Evolutionary conservation across 2,329 filamentous ascomycete species (phyloP).

Genomic region (Kalaharituber pfeilii): DNA sequence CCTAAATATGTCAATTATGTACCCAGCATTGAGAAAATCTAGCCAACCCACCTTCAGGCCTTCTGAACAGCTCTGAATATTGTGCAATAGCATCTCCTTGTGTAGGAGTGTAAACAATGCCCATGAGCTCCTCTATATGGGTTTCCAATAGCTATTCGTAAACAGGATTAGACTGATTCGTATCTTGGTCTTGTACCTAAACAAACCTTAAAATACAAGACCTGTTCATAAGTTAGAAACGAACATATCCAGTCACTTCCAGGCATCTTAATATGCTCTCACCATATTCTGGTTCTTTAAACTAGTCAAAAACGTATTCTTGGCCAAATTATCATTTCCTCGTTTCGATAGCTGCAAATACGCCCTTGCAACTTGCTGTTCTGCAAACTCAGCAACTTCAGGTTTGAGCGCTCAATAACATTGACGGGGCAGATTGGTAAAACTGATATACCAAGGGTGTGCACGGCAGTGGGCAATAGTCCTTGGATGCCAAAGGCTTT

Average conservation of each 20-base stretch:
- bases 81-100: conserved; percentile 78
- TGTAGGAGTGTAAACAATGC: conserved; percentile 78
- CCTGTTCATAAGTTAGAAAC: neutral
- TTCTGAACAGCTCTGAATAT: conserved; percentile 60
- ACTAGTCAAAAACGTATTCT: conserved; percentile 76
- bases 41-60: conserved; percentile 67
- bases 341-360: conserved; percentile 59
- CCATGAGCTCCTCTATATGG: conserved; percentile 74
- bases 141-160: conserved; percentile 46
- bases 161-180: neutral
- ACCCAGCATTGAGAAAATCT: no score
- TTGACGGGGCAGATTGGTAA: no score
- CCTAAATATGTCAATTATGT: no score
- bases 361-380: conserved; percentile 58
- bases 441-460: no score
- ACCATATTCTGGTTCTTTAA: conserved; percentile 76
- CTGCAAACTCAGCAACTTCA: no score
- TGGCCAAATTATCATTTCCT: conserved; percentile 45
- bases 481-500: conserved; percentile 52
- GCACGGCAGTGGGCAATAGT: conserved; percentile 52
- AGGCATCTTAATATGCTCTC: no score
- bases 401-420: conserved; percentile 6
- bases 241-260: no score
- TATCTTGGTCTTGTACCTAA: neutral
- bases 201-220: neutral